Percentiles rank a stretch among this genome's conserved stretches.
Evolutionary conservation across 1,284 basidiomycete genomes (phyloP).

Genomic region (Naganishia albida): DNA sequence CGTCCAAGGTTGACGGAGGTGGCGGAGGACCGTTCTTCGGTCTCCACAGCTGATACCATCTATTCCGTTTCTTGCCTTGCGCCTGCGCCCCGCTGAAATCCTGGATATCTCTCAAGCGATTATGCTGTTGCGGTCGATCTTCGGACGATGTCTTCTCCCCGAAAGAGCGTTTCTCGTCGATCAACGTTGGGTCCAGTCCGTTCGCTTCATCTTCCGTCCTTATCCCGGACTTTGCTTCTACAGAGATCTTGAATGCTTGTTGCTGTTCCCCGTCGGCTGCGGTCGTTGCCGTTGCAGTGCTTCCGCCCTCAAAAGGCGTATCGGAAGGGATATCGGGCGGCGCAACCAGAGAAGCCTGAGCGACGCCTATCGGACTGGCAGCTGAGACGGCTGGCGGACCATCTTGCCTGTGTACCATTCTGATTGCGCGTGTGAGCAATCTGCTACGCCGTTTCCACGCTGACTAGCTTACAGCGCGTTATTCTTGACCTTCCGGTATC

Average conservation of each 20-base stretch:
- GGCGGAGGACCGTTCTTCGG: constrained; percentile 64
- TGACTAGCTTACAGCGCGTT: neutral
- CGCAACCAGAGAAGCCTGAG: neutral
- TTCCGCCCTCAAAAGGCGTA: neutral
- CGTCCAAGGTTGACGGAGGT: constrained; percentile 61
- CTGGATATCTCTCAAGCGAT: constrained; percentile 10
- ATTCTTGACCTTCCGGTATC: no score
- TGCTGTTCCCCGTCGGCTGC: neutral
- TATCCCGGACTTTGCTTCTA: neutral
- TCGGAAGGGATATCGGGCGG: neutral
- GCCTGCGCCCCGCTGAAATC: constrained; percentile 10
- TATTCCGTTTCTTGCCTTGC: constrained; percentile 41
- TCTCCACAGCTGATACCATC: constrained; percentile 58
- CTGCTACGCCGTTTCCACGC: neutral
- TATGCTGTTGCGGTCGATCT: constrained; percentile 6
- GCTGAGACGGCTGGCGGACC: neutral
- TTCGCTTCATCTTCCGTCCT: neutral
- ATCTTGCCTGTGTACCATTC: neutral
- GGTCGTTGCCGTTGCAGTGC: neutral
- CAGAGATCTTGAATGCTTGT: neutral
- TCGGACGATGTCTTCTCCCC: neutral
- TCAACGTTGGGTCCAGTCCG: neutral
- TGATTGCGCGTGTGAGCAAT: neutral
- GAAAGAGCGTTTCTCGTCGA: neutral
- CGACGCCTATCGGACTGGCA: neutral